phyloP scores from a whole-genome alignment of 1,284 basidiomycete genomes.

The Tylopilus orsonianus region DNA sequence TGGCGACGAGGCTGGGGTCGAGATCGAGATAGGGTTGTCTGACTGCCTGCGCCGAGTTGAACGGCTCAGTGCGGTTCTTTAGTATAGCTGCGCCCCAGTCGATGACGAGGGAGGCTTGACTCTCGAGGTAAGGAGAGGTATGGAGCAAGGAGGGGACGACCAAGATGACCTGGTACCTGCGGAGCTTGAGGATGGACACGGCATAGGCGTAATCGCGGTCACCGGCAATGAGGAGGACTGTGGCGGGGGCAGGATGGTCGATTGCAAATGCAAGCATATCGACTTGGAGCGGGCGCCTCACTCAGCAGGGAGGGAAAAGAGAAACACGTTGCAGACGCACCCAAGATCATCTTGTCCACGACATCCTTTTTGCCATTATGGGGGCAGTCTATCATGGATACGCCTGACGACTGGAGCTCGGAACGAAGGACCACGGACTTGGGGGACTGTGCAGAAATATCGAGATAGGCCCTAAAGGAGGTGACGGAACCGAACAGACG shows the following conservation, averaged over 20 bases:
- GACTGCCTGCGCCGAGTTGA: constrained; percentile 12
- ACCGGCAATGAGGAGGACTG: constrained; percentile 45
- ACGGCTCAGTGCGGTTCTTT: constrained; percentile 27
- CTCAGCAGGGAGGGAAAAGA: constrained; percentile 12
- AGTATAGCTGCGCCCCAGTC: constrained; percentile 52
- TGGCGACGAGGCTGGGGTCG: constrained; percentile 24
- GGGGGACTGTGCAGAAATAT: constrained; percentile 36
- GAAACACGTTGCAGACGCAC: constrained; percentile 20
- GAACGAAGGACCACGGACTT: constrained; percentile 43
- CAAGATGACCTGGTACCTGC: constrained; percentile 44
- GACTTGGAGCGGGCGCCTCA: constrained; percentile 30
- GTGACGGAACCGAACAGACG: constrained; percentile 46
- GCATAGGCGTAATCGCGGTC: constrained; percentile 50
- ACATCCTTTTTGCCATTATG: constrained; percentile 54
- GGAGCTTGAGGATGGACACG: constrained; percentile 40
- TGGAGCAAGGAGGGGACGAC: constrained; percentile 39
- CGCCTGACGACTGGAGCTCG: constrained; percentile 59
- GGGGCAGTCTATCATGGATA: constrained; percentile 57
- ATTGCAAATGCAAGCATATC: constrained; percentile 50
- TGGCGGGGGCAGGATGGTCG: constrained; percentile 45
- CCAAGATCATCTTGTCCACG: constrained; percentile 41
- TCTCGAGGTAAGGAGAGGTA: constrained; percentile 47
- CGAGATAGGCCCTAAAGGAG: constrained; percentile 54
- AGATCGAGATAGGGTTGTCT: constrained; percentile 30
- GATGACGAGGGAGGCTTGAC: constrained; percentile 52